Evolutionary conservation across 768 basidiomycete species (phyloP).

Genomic region (Mycena pura): DNA sequence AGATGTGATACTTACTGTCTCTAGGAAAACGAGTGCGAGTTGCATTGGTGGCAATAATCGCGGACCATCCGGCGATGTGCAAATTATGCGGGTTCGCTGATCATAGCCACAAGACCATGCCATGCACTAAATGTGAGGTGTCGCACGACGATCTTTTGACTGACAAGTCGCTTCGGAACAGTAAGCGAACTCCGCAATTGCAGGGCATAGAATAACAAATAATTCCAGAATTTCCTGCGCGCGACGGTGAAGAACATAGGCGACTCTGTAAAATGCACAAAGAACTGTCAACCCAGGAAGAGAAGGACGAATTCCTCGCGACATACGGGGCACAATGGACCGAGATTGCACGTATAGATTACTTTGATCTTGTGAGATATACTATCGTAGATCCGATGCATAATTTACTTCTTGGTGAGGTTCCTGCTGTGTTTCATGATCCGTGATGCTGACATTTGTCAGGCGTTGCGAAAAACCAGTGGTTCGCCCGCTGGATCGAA

Average conservation of each 20-base stretch:
- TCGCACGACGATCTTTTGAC: conserved; percentile 21
- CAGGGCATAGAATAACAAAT: neutral
- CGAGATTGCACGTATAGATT: conserved; percentile 26
- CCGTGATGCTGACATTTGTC: neutral
- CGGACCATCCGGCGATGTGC: conserved; percentile 37
- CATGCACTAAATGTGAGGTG: conserved; percentile 33
- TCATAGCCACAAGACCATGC: conserved; percentile 29
- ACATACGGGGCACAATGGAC: conserved; percentile 25
- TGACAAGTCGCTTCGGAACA: conserved; percentile 13
- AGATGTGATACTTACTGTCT: neutral
- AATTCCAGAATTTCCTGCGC: neutral
- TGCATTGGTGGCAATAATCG: conserved; percentile 31
- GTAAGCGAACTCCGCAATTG: no score
- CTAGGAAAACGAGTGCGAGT: conserved; percentile 24
- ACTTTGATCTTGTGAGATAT: conserved; percentile 29
- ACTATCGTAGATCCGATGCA: conserved; percentile 23
- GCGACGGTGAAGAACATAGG: neutral
- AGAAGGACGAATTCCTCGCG: conserved; percentile 14
- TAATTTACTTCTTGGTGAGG: conserved; percentile 8
- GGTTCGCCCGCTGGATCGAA: conserved; percentile 32
- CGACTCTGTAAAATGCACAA: neutral
- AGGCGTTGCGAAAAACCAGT: conserved; percentile 33
- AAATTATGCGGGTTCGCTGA: conserved; percentile 34
- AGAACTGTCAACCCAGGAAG: neutral
- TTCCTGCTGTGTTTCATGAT: neutral